Evolutionary conservation across 2,329 filamentous ascomycete species (phyloP).

Genomic region (Calycina marina): DNA sequence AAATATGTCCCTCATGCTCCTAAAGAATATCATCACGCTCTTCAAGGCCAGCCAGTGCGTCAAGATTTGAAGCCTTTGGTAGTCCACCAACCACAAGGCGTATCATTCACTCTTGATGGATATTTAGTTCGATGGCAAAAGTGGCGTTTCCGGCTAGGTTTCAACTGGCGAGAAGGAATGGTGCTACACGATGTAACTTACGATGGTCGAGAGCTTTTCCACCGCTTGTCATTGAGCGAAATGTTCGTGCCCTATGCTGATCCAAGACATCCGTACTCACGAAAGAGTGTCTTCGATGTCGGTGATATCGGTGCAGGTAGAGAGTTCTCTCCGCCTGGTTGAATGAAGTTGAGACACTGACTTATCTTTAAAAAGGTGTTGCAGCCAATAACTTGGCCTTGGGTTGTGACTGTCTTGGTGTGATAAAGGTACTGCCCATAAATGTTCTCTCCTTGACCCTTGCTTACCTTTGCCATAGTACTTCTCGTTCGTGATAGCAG

Average conservation of each 20-base stretch:
- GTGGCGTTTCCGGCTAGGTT: conserved; percentile 46
- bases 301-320: conserved; percentile 49
- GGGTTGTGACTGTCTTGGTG: conserved; percentile 53
- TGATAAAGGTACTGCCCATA: too few species aligned
- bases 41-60: conserved; percentile 25
- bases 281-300: conserved; percentile 55
- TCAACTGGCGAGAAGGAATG: conserved; percentile 43
- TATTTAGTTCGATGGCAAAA: conserved; percentile 33
- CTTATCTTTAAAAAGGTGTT: too few species aligned
- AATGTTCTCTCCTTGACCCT: too few species aligned
- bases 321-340: too few species aligned
- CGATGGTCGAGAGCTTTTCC: conserved; percentile 41
- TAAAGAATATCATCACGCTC: conserved; percentile 26
- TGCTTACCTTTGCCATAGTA: too few species aligned
- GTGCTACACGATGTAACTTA: conserved; percentile 46
- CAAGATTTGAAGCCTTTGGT: conserved; percentile 41
- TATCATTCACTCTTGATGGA: conserved; percentile 38
- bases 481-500: conserved; percentile 37
- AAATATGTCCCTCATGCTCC: conserved; percentile 26
- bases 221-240: conserved; percentile 41
- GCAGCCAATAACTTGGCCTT: conserved; percentile 51
- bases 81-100: conserved; percentile 46
- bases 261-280: conserved; percentile 43
- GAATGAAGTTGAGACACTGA: too few species aligned
- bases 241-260: conserved; percentile 51